These are phyloP conservation scores for Populus trichocarpa DNA, from an alignment of 441 rosid genomes.

Conservation along the genomic window DNA sequence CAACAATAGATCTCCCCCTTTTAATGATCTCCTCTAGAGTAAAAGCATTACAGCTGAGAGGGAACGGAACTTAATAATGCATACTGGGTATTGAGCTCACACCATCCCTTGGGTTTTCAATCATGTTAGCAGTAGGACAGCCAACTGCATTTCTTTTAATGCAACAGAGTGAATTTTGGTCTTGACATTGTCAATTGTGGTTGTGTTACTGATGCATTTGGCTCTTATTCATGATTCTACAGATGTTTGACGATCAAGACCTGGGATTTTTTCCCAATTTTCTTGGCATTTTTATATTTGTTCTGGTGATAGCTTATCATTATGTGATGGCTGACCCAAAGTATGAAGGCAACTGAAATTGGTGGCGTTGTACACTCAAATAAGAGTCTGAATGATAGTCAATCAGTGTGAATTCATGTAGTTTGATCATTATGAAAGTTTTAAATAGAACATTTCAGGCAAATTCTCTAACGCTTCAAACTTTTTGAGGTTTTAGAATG, in stretches of 20 bases:
- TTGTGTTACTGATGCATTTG: not conserved
- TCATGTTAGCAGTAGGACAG: too few species aligned
- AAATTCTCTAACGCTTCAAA: not conserved
- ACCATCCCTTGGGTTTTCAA: too few species aligned
- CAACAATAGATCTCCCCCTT: not conserved
- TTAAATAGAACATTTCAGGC: not conserved
- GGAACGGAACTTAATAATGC: not conserved
- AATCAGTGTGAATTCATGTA: not conserved
- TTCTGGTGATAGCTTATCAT: too few species aligned
- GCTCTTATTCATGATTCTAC: conserved; percentile 16
- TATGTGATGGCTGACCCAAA: conserved; percentile 93
- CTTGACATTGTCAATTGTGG: not conserved
- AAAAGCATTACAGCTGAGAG: not conserved
- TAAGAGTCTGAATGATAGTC: not conserved
- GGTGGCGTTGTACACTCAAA: not conserved
- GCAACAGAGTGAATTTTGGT: not conserved
- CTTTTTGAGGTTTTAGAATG: not conserved
- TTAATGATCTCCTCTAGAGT: not conserved
- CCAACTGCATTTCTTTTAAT: too few species aligned
- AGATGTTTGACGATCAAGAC: conserved; percentile 87
- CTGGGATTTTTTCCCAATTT: conserved; percentile 83
- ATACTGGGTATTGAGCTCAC: too few species aligned
- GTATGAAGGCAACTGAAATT: conserved; percentile 49
- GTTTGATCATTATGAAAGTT: not conserved
- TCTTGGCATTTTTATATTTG: too few species aligned